phyloP scores from a whole-genome alignment of 2,329 filamentous ascomycete species.

The Xylaria sp. region DNA sequence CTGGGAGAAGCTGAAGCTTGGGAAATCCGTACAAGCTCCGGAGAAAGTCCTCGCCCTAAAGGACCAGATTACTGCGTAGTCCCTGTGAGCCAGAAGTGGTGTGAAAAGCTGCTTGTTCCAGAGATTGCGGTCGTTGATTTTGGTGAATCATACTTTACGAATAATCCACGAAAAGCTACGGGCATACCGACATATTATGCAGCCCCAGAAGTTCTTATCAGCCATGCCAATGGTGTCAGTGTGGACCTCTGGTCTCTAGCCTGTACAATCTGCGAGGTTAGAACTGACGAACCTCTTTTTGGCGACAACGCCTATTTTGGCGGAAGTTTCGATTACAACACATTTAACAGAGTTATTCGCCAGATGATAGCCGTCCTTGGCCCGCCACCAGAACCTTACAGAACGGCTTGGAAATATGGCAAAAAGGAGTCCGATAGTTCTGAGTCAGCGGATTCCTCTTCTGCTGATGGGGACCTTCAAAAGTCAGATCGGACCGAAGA shows the following conservation, averaged over 20 bases:
- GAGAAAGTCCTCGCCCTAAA: background rate
- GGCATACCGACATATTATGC: conserved; percentile 33
- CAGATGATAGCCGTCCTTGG: background rate
- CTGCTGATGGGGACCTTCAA: background rate
- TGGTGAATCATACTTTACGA: conserved; percentile 28
- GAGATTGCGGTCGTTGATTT: conserved; percentile 37
- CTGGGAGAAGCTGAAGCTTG: background rate
- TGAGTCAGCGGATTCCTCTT: background rate
- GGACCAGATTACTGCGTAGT: background rate
- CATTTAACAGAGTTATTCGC: background rate
- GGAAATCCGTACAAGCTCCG: background rate
- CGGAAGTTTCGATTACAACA: background rate
- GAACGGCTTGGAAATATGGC: background rate
- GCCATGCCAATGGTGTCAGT: background rate
- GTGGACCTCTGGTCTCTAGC: conserved; percentile 38
- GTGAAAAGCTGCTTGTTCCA: background rate
- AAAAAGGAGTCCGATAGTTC: background rate
- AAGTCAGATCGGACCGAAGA: background rate
- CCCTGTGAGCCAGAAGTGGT: background rate
- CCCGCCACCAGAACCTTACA: background rate
- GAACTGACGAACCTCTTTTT: background rate
- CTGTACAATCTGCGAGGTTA: background rate
- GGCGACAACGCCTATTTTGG: too few species aligned
- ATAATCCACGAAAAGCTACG: conserved; percentile 1
- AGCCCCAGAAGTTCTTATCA: conserved; percentile 30